A percentile compares a stretch with the other conserved stretches of the same genome.
These are phyloP conservation scores for Peribolospora baueri DNA, from an alignment of 768 basidiomycete genomes.

Conservation along the genomic window DNA sequence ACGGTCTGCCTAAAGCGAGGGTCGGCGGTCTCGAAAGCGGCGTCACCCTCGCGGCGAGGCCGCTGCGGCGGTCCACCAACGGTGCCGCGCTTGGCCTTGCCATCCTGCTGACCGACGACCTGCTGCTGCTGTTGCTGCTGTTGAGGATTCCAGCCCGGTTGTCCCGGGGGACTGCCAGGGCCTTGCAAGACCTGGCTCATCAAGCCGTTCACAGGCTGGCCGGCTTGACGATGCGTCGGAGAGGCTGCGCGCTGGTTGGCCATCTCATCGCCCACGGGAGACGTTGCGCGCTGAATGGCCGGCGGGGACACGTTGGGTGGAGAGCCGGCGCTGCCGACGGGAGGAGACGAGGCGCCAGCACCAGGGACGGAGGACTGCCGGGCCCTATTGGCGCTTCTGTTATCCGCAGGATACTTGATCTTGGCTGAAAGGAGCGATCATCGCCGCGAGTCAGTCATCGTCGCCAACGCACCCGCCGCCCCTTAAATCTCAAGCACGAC, in stretches of 20 bases:
- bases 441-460: not conserved
- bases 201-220: no score
- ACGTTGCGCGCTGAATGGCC: not conserved
- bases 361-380: slow-evolving; percentile 10
- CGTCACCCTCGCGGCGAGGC: slow-evolving; percentile 17
- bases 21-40: slow-evolving; percentile 7
- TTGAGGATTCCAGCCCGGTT: no score
- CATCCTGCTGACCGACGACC: no score
- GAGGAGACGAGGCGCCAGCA: not conserved
- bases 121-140: no score
- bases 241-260: not conserved
- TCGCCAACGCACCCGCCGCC: not conserved
- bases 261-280: not conserved
- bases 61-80: slow-evolving; percentile 20
- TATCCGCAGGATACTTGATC: slow-evolving; percentile 67
- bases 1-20: no score
- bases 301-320: no score
- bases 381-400: slow-evolving; percentile 16
- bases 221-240: not conserved
- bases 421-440: slow-evolving; percentile 31
- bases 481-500: slow-evolving; percentile 18
- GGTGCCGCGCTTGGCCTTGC: not conserved
- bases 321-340: no score
- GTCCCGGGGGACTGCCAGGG: no score
- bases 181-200: no score